Conservation (phyloP, 2,329 filamentous ascomycete genomes). For the Aspergillus sp. region DNA sequence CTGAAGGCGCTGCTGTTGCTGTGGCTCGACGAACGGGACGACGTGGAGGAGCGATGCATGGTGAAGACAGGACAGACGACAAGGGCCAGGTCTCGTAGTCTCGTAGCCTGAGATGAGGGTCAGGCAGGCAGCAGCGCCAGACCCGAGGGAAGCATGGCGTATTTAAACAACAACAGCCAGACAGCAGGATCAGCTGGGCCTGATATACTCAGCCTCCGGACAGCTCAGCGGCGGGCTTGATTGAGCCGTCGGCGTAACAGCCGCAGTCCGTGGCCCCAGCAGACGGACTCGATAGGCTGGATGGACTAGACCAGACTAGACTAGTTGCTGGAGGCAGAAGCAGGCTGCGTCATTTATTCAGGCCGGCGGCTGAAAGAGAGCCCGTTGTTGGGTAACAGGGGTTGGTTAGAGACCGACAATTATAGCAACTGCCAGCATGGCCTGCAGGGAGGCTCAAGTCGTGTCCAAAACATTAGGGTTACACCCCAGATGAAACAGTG, state of each 20-base stretch:
- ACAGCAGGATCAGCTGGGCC: not conserved
- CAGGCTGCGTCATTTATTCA: too few relatives aligned
- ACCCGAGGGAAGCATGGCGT: not conserved
- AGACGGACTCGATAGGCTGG: too few relatives aligned
- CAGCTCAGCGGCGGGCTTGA: not conserved
- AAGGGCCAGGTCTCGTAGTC: not conserved
- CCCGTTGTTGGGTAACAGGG: too few relatives aligned
- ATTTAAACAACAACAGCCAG: not conserved
- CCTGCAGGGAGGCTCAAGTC: too few relatives aligned
- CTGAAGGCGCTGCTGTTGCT: conserved; percentile 91
- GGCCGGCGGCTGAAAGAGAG: too few relatives aligned
- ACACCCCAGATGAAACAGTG: too few relatives aligned
- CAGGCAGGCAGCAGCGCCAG: not conserved
- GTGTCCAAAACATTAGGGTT: too few relatives aligned
- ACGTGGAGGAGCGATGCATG: conserved; percentile 29
- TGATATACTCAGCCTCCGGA: not conserved
- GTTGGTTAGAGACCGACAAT: too few relatives aligned
- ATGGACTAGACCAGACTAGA: too few relatives aligned
- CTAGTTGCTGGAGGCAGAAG: too few relatives aligned
- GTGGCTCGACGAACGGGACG: conserved; percentile 61
- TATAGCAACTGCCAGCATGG: too few relatives aligned
- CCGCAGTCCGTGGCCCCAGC: not conserved
- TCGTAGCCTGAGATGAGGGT: too few relatives aligned
- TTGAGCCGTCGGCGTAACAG: not conserved
- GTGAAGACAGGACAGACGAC: conserved; percentile 5